These are phyloP conservation scores for Hansenula sp. DNA, from an alignment of 1,139 yeast species.

Conservation along the genomic window DNA sequence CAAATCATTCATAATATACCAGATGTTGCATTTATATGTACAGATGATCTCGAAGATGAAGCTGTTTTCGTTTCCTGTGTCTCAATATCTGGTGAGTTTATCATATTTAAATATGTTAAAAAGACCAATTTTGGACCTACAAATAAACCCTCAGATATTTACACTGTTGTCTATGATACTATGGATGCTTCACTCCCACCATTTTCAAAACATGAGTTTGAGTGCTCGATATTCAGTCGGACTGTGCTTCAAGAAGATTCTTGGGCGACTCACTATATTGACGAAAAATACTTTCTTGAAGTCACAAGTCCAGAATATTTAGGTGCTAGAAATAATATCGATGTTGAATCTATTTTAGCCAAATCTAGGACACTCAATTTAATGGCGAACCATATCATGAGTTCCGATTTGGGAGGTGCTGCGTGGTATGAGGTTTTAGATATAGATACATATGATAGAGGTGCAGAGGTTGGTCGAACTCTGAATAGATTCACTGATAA, in stretches of 20 bases:
- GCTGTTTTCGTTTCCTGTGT: slow-evolving; percentile 32
- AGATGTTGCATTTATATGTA: slow-evolving; percentile 40
- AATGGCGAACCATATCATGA: slow-evolving; percentile 32
- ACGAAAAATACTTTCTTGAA: slow-evolving; percentile 37
- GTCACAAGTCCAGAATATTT: slow-evolving; percentile 45
- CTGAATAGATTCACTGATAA: slow-evolving; percentile 12
- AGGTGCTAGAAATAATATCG: slow-evolving; percentile 39
- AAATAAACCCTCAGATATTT: not conserved
- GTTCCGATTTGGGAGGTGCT: slow-evolving; percentile 45
- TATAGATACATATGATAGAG: slow-evolving; percentile 6
- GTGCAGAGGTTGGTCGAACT: not conserved
- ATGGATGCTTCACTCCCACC: not conserved
- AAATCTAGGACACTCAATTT: slow-evolving; percentile 36
- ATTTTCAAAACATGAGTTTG: not conserved
- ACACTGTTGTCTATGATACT: not conserved
- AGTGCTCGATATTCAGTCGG: slow-evolving; percentile 20
- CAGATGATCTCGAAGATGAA: slow-evolving; percentile 10
- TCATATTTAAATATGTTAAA: slow-evolving; percentile 35
- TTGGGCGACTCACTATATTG: slow-evolving; percentile 49
- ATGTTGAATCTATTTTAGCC: slow-evolving; percentile 32
- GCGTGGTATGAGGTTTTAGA: slow-evolving; percentile 21
- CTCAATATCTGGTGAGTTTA: slow-evolving; percentile 46
- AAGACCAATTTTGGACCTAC: slow-evolving; percentile 29
- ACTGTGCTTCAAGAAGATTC: slow-evolving; percentile 43
- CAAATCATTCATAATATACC: slow-evolving; percentile 57